Conservation (phyloP, 208 protist genomes). For the Leishmania braziliensis region DNA sequence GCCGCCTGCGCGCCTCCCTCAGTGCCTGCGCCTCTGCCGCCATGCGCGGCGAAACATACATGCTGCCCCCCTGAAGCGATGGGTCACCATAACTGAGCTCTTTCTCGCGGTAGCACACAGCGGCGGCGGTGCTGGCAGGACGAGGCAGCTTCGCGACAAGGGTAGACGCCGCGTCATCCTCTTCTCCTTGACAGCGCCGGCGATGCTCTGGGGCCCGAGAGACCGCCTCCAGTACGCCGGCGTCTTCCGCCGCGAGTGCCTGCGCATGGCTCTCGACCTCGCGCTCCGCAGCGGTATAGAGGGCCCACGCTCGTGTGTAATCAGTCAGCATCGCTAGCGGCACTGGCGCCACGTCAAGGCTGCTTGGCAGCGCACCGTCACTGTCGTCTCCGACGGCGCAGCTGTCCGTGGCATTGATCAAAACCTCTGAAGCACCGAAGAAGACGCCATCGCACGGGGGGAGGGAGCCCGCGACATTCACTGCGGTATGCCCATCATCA, state of each 20-base stretch:
- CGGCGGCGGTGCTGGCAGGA: slow-evolving; percentile 12
- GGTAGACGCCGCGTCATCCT: background rate
- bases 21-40: slow-evolving; percentile 48
- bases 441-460: slow-evolving; percentile 28
- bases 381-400: background rate
- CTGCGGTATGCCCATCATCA: background rate
- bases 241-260: slow-evolving; percentile 23
- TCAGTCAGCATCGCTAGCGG: slow-evolving; percentile 14
- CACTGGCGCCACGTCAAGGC: background rate
- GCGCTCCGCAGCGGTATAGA: slow-evolving; percentile 9
- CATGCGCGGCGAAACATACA: slow-evolving; percentile 30
- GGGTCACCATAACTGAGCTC: slow-evolving; percentile 2
- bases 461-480: slow-evolving; percentile 4
- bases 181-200: slow-evolving; percentile 1
- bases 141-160: background rate
- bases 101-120: slow-evolving; percentile 25
- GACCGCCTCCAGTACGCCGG: slow-evolving; percentile 17
- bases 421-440: slow-evolving; percentile 22
- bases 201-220: background rate
- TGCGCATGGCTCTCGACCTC: slow-evolving; percentile 8
- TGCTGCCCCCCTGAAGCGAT: slow-evolving; percentile 1
- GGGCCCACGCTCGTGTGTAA: slow-evolving; percentile 26
- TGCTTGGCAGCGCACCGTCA: background rate
- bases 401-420: background rate
- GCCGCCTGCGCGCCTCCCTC: slow-evolving; percentile 41